Percentiles rank a stretch among this genome's conserved stretches.
Evolutionary conservation across 1,284 basidiomycete genomes (phyloP).

Genomic region (Albatrellus sp.): DNA sequence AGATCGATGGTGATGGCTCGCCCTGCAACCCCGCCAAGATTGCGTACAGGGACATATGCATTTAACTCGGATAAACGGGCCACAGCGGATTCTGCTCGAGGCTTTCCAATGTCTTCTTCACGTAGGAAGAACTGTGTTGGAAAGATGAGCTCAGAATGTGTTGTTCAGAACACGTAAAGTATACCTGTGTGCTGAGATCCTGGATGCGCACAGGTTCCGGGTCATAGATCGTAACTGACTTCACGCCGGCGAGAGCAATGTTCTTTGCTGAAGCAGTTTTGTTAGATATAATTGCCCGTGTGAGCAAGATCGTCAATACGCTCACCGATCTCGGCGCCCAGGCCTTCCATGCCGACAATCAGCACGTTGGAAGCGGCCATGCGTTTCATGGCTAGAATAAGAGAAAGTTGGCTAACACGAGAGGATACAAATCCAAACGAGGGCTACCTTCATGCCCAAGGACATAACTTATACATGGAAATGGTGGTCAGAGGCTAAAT

Average conservation of each 20-base stretch:
- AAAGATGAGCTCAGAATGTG: slow-evolving; percentile 8
- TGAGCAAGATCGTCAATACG: neutral
- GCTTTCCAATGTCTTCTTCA: slow-evolving; percentile 76
- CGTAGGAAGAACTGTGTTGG: slow-evolving; percentile 82
- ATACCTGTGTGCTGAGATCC: slow-evolving; percentile 87
- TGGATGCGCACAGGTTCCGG: slow-evolving; percentile 78
- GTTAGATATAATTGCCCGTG: neutral
- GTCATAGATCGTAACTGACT: slow-evolving; percentile 94
- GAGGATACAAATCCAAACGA: neutral
- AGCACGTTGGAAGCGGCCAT: slow-evolving; percentile 97
- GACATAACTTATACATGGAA: slow-evolving; percentile 61
- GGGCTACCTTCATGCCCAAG: slow-evolving; percentile 84
- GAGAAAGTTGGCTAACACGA: neutral
- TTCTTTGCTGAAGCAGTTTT: slow-evolving; percentile 78
- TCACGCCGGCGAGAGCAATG: slow-evolving; percentile 91
- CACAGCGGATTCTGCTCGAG: slow-evolving; percentile 77
- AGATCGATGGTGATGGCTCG: slow-evolving; percentile 70
- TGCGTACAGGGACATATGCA: slow-evolving; percentile 87
- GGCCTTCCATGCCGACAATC: slow-evolving; percentile 85
- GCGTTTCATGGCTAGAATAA: slow-evolving; percentile 83
- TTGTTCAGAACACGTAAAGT: neutral
- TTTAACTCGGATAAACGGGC: slow-evolving; percentile 94
- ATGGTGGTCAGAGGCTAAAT: slow-evolving; percentile 9
- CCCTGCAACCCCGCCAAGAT: slow-evolving; percentile 58
- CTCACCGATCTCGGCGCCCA: slow-evolving; percentile 93